Conservation (phyloP, 345 rosid genomes). For the Ailanthus altissimus region DNA sequence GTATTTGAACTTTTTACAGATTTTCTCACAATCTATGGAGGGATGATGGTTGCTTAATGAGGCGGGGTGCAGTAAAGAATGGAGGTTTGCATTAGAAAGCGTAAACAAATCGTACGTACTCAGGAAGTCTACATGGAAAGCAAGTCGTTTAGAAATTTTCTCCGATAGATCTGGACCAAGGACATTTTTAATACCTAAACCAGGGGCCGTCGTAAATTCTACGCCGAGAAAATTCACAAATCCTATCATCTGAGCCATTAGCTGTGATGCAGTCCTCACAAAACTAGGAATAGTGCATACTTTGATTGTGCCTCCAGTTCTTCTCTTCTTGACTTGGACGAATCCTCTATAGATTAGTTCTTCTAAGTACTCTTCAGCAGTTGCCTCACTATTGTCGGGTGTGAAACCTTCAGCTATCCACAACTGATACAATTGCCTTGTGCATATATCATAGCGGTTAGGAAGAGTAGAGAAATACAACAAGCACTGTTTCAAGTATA, state of each 20-base stretch:
- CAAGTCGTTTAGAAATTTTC: background rate
- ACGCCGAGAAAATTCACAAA: background rate
- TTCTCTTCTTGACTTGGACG: background rate
- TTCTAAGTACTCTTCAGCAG: background rate
- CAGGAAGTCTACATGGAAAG: background rate
- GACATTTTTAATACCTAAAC: no score
- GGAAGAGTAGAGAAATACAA: background rate
- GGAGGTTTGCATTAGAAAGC: background rate
- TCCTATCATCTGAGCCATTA: background rate
- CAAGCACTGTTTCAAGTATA: background rate
- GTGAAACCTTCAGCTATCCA: constrained; percentile 18
- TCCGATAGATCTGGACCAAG: no score
- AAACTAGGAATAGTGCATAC: background rate
- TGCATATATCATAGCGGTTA: background rate
- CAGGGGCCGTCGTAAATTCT: background rate
- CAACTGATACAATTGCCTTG: constrained; percentile 12
- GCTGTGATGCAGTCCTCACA: background rate
- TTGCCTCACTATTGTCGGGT: background rate
- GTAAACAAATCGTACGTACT: background rate
- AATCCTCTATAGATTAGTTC: background rate
- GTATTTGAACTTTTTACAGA: background rate
- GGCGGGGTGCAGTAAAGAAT: background rate
- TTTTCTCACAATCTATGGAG: background rate
- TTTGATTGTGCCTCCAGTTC: background rate
- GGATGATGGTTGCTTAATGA: no score